Evolutionary conservation across 805 yeast species (phyloP), one percentile per base, ranked within the genome.

Genomic region (Geotrichum ghanense): DNA sequence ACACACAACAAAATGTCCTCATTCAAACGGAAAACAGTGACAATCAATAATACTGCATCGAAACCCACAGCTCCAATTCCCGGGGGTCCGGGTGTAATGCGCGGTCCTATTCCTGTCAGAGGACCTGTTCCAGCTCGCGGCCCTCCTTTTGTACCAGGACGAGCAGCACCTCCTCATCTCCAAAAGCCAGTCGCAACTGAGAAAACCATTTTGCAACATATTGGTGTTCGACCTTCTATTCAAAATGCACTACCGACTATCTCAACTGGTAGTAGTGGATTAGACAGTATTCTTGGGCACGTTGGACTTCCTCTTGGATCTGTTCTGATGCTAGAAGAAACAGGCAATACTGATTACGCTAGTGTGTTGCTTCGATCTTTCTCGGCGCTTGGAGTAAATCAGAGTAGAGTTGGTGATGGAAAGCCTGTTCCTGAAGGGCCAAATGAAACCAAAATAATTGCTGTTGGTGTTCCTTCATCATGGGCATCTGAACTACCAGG

Each of bases 341-440:
- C 76, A 14, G 92, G 95, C 0, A 81, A 90, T 4, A 90, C 97
- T 0, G 97, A 90, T 58, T 90, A 87, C 58, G 72, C 83, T 4
- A 74, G 87, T 3, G 79, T 85, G 9, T 53, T 90, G 31, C 60
- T 79, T 22, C 78, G 88, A 52, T 67, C 77, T 2, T 84, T 80
- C 66, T 79, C 84, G 1, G 72, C 94, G 1, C 94, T 85, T 62
- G 95, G 95, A 12, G 63, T 81, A 26, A 62, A 77, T 1, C 90
- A 83, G 50, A 79, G 73, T 55, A 67, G 88, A 53, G 47, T 20
- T 24, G 42, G n/a, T 22, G 45, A 23, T 45, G 55, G 9, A 6
- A 24, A 24, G 50, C 37, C 17, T 31, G 55, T 3, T 37, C 52
- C 2, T 54, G 50, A 20, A 54, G 55, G 56, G 44, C 47, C 41